These are phyloP conservation scores for Colletotrichum sp. DNA, from an alignment of 2,329 filamentous ascomycete genomes.

Conservation along the genomic window DNA sequence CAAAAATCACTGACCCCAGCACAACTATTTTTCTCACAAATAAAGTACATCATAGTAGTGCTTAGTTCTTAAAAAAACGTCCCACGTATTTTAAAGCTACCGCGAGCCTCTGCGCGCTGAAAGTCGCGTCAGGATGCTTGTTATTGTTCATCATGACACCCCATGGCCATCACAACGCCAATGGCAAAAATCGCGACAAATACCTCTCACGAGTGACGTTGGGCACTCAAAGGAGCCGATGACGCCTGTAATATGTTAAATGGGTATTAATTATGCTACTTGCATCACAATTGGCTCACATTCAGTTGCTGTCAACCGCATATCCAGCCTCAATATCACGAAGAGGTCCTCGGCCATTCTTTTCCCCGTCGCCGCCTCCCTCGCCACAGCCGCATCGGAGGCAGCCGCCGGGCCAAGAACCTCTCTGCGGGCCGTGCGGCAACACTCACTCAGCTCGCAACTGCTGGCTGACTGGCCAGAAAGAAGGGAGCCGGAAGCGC, in stretches of 20 bases:
- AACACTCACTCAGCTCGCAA: not conserved
- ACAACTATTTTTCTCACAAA: not conserved
- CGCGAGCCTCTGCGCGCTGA: rapidly evolving
- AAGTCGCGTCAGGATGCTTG: not conserved
- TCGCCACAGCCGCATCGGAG: not conserved
- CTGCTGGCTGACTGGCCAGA: not conserved
- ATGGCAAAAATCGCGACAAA: not conserved
- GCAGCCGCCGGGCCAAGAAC: not conserved
- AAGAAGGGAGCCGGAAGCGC: not conserved
- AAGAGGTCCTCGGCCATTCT: not conserved
- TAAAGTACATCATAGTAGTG: rapidly evolving
- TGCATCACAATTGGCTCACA: not conserved
- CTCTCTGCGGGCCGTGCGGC: not conserved
- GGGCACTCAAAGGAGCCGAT: rapidly evolving
- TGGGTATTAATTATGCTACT: rapidly evolving
- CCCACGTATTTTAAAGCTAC: not conserved
- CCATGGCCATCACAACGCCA: not conserved
- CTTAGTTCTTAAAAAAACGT: rapidly evolving
- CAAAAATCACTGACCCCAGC: not conserved
- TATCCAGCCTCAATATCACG: not conserved
- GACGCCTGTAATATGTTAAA: rapidly evolving
- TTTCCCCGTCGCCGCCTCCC: not conserved
- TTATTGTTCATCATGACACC: not conserved
- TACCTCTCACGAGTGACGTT: rapidly evolving
- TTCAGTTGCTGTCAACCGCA: too few species aligned